phyloP scores from a whole-genome alignment of 2,329 filamentous ascomycete genomes.

The Phialocephala subalpina region DNA sequence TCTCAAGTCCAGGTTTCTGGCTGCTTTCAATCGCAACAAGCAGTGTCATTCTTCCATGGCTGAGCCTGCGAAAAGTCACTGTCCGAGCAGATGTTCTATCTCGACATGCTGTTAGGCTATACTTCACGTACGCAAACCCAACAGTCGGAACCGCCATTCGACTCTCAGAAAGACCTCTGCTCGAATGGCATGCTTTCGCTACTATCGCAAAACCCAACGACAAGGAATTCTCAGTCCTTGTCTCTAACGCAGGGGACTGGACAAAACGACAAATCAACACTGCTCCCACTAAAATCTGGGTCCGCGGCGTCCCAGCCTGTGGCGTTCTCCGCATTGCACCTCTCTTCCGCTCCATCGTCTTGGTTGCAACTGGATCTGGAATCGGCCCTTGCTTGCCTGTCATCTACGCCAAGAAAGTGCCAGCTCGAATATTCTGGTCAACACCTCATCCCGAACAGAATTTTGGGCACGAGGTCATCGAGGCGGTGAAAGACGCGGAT shows the following conservation, averaged over 20 bases:
- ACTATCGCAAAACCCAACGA: constrained; percentile 68
- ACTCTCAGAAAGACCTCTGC: constrained; percentile 67
- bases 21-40: constrained; percentile 69
- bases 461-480: constrained; percentile 46
- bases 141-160: constrained; percentile 64
- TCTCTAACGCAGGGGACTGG: constrained; percentile 81
- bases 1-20: constrained; percentile 68
- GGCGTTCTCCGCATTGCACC: constrained; percentile 73
- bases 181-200: constrained; percentile 81
- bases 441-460: constrained; percentile 45
- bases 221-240: constrained; percentile 70
- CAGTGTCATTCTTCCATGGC: constrained; percentile 76
- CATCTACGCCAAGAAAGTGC: constrained; percentile 35
- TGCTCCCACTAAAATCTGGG: constrained; percentile 70
- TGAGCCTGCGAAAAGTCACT: constrained; percentile 71
- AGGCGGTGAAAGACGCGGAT: constrained; percentile 43
- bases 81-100: constrained; percentile 75
- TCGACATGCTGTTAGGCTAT: constrained; percentile 73
- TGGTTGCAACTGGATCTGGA: constrained; percentile 77
- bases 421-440: constrained; percentile 46
- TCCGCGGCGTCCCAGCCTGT: constrained; percentile 70
- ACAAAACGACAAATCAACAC: constrained; percentile 68
- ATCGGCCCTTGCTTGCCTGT: constrained; percentile 69
- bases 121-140: constrained; percentile 70
- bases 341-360: constrained; percentile 69